Evolutionary conservation across 192 early-diverging fungal species (phyloP), one percentile per base, ranked within the genome.

Genomic region (Linnemannia elongata): DNA sequence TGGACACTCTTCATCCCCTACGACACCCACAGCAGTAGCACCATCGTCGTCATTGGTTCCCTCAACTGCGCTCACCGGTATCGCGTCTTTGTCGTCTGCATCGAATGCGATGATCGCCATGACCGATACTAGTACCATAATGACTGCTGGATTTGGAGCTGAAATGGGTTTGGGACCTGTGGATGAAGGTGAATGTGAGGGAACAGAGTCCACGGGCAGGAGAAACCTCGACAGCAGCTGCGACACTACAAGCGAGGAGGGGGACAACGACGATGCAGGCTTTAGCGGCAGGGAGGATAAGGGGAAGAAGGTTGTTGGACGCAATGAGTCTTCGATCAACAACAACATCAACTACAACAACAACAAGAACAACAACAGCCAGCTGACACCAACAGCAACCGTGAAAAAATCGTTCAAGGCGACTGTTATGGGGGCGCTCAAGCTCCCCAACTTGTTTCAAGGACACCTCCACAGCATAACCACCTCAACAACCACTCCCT

Each of bases 361-460:
- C 54, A n/a, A 57, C 30, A 33, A 9, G 30, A 47, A 52, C 36
- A 68, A n/a, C 4, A 6, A 60, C 36, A 52, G 38, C 38, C 38
- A 39, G 38, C 52, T 36, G n/a, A 69, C 22, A 47, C 7, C 33
- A 70, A 70, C 72, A 57, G 1, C 10, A 45, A 78, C 41, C 35
- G 8, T n/a, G 27, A 70, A 66, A 72, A 80, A 49, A 27, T 80
- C 79, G 13, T 74, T 80, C 72, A 80, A 74, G 42, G 79, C 71
- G 24, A 63, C 54, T n/a, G 39, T 80, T 33, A 41, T 80, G 55
- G 33, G 55, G 17, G 79, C 57, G 38, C 20, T 80, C 22, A 80
- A 74, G 20, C 70, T 80, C 13, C 79, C 55, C 24, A 20, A 30
- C 0, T 39, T 80, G 41, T 74, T 72, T 33, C 78, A 74, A 63